phyloP scores from a whole-genome alignment of 305 asterid genomes.

The Euphrasia arctica region DNA sequence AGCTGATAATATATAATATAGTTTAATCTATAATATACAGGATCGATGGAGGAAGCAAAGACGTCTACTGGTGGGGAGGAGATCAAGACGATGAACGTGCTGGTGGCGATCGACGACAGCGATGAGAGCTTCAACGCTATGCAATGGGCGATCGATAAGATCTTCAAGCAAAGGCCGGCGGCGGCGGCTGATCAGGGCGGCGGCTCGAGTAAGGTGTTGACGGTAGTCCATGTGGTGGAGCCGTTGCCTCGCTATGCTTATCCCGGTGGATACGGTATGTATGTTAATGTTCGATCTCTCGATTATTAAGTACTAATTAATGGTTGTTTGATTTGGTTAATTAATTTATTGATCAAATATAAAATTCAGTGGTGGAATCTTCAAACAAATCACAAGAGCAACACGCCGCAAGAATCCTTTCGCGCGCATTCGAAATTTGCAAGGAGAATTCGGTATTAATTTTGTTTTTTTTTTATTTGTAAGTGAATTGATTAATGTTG shows the following conservation, averaged over 20 bases:
- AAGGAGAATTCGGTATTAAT: conserved; percentile 40
- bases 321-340: no score
- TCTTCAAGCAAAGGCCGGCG: conserved; percentile 29
- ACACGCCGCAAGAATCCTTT: conserved; percentile 45
- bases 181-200: background rate
- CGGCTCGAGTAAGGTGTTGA: conserved; percentile 29
- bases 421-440: conserved; percentile 59
- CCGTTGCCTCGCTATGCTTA: conserved; percentile 57
- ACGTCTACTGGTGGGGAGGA: conserved; percentile 4
- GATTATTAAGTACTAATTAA: no score
- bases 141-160: conserved; percentile 47
- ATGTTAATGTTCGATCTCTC: no score
- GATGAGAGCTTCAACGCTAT: conserved; percentile 68
- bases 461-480: background rate
- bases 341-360: no score
- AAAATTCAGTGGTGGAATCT: conserved; percentile 40
- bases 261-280: conserved; percentile 54
- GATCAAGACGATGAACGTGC: conserved; percentile 31
- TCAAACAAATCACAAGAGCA: conserved; percentile 51
- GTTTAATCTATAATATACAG: background rate
- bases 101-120: conserved; percentile 77
- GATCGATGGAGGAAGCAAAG: background rate
- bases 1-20: no score
- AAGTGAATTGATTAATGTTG: background rate
- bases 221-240: conserved; percentile 48